Conservation (phyloP, 257 asterid species). For the Ilex asprella region DNA sequence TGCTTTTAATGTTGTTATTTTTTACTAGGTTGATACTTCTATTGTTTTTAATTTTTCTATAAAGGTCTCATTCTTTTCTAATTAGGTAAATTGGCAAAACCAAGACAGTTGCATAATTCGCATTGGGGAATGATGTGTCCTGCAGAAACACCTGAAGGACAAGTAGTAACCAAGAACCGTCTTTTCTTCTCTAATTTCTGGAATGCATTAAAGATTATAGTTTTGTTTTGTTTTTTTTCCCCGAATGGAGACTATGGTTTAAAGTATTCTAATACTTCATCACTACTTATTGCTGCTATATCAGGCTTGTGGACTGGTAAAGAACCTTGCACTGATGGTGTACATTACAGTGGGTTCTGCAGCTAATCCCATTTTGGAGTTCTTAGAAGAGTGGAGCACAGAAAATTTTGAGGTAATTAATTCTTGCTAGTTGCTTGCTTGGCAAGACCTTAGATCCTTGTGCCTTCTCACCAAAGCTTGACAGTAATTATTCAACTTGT, state of each 20-base stretch:
- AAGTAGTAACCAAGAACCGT: neutral
- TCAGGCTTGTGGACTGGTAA: slow-evolving; percentile 22
- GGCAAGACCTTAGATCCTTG: neutral
- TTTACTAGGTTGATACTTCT: neutral
- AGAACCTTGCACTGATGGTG: slow-evolving; percentile 23
- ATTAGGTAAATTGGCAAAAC: slow-evolving; percentile 24
- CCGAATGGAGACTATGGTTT: too few relatives aligned
- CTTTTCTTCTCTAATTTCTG: neutral
- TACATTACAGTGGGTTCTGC: slow-evolving; percentile 23
- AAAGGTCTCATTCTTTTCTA: neutral
- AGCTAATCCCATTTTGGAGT: slow-evolving; percentile 18
- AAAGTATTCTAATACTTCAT: neutral
- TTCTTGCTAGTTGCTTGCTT: neutral
- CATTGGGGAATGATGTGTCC: slow-evolving; percentile 29
- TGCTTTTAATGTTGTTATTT: neutral
- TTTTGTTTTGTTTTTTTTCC: too few relatives aligned
- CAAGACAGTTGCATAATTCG: slow-evolving; percentile 23
- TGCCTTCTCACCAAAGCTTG: neutral
- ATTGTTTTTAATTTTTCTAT: neutral
- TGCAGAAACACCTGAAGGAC: slow-evolving; percentile 26
- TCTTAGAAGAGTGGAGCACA: slow-evolving; percentile 22
- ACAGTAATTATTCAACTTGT: neutral
- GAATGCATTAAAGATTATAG: too few relatives aligned
- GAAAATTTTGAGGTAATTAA: slow-evolving; percentile 19
- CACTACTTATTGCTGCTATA: neutral